A percentile compares a stretch with the other conserved stretches of the same genome.
These are phyloP conservation scores for Sphaerostilbella broomeana DNA, from an alignment of 2,329 filamentous ascomycete species.

Conservation along the genomic window DNA sequence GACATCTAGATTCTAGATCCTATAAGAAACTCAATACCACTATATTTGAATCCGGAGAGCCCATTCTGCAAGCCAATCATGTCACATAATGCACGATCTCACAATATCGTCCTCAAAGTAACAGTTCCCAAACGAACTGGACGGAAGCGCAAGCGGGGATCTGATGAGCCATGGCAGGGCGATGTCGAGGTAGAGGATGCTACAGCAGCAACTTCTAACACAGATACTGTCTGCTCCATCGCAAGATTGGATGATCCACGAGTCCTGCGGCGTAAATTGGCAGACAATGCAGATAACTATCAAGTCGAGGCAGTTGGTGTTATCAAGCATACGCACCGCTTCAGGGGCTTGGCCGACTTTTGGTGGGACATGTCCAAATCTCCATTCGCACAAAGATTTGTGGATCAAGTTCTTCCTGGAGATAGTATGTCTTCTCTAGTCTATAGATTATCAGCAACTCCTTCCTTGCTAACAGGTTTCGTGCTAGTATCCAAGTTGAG, in stretches of 20 bases:
- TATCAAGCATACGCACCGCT: conserved; percentile 77
- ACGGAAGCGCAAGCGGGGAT: conserved; percentile 76
- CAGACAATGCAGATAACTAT: conserved; percentile 64
- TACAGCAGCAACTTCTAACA: conserved; percentile 9
- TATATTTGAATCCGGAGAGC: conserved; percentile 77
- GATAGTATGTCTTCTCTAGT: conserved; percentile 45
- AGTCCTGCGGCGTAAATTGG: conserved; percentile 55
- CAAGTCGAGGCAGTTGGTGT: conserved; percentile 63
- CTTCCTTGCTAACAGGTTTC: background rate
- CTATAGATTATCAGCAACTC: no score
- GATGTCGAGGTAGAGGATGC: conserved; percentile 29
- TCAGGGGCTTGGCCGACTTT: conserved; percentile 81
- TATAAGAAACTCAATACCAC: conserved; percentile 47
- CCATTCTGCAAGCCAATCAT: conserved; percentile 70
- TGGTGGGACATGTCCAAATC: conserved; percentile 68
- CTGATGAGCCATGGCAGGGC: conserved; percentile 55
- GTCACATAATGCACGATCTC: conserved; percentile 68
- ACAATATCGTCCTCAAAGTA: conserved; percentile 81
- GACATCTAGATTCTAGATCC: conserved; percentile 39
- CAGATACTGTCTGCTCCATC: conserved; percentile 32
- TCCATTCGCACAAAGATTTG: conserved; percentile 63
- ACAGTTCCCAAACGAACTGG: conserved; percentile 83
- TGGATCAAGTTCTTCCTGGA: conserved; percentile 63
- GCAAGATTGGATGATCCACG: conserved; percentile 47
- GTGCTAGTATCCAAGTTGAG: conserved; percentile 36